Percentiles rank a stretch among this genome's conserved stretches.
These are phyloP conservation scores for Cercospora beticola DNA, from an alignment of 2,329 filamentous ascomycete genomes.

Conservation along the genomic window DNA sequence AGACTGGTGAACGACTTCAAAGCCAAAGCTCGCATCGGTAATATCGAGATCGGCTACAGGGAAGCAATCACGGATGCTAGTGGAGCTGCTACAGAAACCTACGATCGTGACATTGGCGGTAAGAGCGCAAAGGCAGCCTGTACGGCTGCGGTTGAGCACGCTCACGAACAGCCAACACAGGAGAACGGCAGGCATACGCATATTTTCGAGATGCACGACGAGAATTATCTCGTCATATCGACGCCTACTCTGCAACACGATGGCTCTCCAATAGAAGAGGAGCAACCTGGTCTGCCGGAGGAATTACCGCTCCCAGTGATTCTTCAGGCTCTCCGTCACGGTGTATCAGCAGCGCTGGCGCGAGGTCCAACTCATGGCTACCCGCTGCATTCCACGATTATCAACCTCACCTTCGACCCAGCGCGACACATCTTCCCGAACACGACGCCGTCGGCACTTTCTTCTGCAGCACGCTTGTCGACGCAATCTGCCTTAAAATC, in stretches of 20 bases:
- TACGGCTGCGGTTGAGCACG: conserved; percentile 59
- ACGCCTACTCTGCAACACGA: conserved; percentile 52
- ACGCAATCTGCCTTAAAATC: conserved; percentile 68
- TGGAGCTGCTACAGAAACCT: conserved; percentile 59
- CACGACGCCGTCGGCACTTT: conserved; percentile 66
- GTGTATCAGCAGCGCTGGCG: conserved; percentile 77
- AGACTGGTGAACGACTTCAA: conserved; percentile 87
- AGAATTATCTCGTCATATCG: conserved; percentile 65
- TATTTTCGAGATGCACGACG: conserved; percentile 56
- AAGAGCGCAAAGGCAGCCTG: conserved; percentile 77
- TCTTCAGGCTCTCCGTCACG: conserved; percentile 66
- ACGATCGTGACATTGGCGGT: conserved; percentile 77
- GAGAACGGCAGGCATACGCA: conserved; percentile 35
- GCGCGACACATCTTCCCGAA: conserved; percentile 63
- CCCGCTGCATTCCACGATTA: conserved; percentile 73
- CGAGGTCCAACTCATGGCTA: conserved; percentile 79
- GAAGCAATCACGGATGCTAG: conserved; percentile 69
- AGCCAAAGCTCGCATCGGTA: conserved; percentile 78
- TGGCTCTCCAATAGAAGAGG: conserved; percentile 41
- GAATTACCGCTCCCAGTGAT: conserved; percentile 53
- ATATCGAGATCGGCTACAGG: conserved; percentile 92
- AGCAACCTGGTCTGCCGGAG: conserved; percentile 54
- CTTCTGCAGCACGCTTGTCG: conserved; percentile 65
- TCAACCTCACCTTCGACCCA: conserved; percentile 69
- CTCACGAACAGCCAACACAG: conserved; percentile 1